phyloP scores from a whole-genome alignment of 2,329 filamentous ascomycete genomes.

The Karstenula rhodostoma region DNA sequence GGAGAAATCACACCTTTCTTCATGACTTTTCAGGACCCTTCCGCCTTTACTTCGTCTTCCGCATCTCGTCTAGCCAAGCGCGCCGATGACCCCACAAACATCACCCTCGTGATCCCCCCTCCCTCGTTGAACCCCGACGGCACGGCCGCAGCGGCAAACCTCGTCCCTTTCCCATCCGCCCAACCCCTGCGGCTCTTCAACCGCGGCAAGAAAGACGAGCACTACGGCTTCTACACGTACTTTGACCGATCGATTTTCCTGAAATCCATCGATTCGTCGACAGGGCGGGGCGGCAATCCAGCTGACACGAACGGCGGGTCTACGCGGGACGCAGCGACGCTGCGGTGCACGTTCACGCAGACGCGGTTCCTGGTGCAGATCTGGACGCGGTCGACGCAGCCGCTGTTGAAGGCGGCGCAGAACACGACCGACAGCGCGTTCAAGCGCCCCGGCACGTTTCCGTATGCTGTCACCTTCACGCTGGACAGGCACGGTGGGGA shows the following conservation, averaged over 20 bases:
- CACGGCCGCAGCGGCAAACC: conserved; percentile 72
- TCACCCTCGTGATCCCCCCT: conserved; percentile 66
- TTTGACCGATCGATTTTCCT: conserved; percentile 89
- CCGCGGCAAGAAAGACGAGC: conserved; percentile 79
- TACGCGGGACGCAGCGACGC: conserved; percentile 54
- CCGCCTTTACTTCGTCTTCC: conserved; percentile 24
- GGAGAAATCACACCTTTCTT: conserved; percentile 91
- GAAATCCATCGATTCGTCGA: conserved; percentile 64
- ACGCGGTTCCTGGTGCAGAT: conserved; percentile 70
- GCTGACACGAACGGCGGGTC: conserved; percentile 62
- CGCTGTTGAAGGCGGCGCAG: conserved; percentile 38
- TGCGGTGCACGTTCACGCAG: conserved; percentile 66
- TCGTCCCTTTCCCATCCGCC: conserved; percentile 72
- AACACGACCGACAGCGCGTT: conserved; percentile 54
- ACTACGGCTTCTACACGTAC: conserved; percentile 94
- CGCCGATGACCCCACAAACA: conserved; percentile 45
- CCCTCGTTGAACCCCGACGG: conserved; percentile 73
- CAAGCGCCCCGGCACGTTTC: conserved; percentile 64
- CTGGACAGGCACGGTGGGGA: conserved; percentile 68
- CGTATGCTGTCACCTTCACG: conserved; percentile 67
- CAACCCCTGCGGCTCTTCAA: conserved; percentile 89
- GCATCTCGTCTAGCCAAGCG: conserved; percentile 49
- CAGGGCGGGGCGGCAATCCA: conserved; percentile 49
- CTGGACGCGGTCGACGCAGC: conserved; percentile 61
- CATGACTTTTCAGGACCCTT: conserved; percentile 70